These are phyloP conservation scores for Ichthyophthirius multifiliis DNA, from an alignment of 169 alveolate genomes.

Conservation along the genomic window DNA sequence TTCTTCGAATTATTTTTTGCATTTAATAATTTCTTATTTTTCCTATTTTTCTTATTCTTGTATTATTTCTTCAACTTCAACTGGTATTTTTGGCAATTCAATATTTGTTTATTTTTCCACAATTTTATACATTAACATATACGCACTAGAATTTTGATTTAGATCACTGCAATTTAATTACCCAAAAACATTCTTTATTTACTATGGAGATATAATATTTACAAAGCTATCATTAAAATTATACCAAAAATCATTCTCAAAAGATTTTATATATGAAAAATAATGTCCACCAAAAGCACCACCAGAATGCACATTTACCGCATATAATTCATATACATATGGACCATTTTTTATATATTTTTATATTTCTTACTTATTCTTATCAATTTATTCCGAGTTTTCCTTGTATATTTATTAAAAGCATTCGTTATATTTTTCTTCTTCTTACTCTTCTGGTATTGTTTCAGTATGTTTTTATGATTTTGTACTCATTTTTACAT, in stretches of 20 bases:
- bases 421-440: background rate
- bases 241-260: conserved; percentile 59
- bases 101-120: conserved; percentile 22
- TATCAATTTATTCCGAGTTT: background rate
- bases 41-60: conserved; percentile 12
- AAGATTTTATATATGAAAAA: conserved; percentile 70
- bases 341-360: conserved; percentile 53
- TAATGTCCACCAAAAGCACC: conserved; percentile 88
- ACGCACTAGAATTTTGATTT: conserved; percentile 45
- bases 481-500: background rate
- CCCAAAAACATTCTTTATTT: conserved; percentile 62
- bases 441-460: background rate
- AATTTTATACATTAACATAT: conserved; percentile 54
- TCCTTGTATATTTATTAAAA: background rate
- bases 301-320: conserved; percentile 83
- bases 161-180: background rate
- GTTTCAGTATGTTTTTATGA: background rate
- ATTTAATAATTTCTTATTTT: background rate
- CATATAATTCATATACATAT: conserved; percentile 69
- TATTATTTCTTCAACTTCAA: conserved; percentile 15
- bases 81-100: conserved; percentile 24
- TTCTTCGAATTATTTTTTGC: background rate
- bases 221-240: conserved; percentile 75
- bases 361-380: background rate
- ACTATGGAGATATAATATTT: conserved; percentile 39